Evolutionary conservation across 352 stramenopile species (phyloP).

Genomic region (Pythium dissimile): DNA sequence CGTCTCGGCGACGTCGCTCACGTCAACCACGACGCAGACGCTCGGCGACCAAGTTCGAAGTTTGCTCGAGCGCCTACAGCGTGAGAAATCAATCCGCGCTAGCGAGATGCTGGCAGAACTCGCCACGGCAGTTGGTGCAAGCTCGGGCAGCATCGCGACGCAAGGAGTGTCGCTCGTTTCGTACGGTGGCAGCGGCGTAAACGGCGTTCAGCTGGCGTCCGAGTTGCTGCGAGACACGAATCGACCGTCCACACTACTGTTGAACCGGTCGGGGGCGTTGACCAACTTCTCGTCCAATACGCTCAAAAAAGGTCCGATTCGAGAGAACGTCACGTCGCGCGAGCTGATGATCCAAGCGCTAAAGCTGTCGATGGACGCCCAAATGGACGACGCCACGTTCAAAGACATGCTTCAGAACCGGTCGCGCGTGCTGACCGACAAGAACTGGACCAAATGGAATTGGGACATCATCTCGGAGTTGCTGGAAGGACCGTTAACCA

Average conservation of each 20-base stretch:
- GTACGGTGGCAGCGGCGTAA: conserved; percentile 77
- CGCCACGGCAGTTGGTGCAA: conserved; percentile 71
- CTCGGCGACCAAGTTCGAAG: conserved; percentile 71
- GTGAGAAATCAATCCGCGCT: conserved; percentile 83
- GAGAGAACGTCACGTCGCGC: conserved; percentile 74
- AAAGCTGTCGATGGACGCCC: conserved; percentile 83
- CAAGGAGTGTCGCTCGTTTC: conserved; percentile 75
- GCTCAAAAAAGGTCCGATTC: conserved; percentile 32
- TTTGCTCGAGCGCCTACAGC: conserved; percentile 66
- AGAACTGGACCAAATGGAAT: conserved; percentile 91
- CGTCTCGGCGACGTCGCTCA: conserved; percentile 76
- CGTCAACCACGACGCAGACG: conserved; percentile 63
- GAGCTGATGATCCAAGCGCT: conserved; percentile 86
- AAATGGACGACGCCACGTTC: conserved; percentile 88
- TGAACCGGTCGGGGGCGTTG: conserved; percentile 11
- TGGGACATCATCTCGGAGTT: conserved; percentile 91
- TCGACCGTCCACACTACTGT: conserved; percentile 55
- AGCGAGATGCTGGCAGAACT: conserved; percentile 84
- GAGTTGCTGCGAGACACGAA: conserved; percentile 87
- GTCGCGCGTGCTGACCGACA: conserved; percentile 80
- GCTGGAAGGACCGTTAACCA: conserved; percentile 81
- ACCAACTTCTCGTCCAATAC: conserved; percentile 25
- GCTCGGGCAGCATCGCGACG: conserved; percentile 64
- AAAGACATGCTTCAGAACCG: conserved; percentile 88
- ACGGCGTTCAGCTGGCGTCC: conserved; percentile 84